Conservation (phyloP, 148 eudicot genomes). For the Selenicereus undatus region DNA sequence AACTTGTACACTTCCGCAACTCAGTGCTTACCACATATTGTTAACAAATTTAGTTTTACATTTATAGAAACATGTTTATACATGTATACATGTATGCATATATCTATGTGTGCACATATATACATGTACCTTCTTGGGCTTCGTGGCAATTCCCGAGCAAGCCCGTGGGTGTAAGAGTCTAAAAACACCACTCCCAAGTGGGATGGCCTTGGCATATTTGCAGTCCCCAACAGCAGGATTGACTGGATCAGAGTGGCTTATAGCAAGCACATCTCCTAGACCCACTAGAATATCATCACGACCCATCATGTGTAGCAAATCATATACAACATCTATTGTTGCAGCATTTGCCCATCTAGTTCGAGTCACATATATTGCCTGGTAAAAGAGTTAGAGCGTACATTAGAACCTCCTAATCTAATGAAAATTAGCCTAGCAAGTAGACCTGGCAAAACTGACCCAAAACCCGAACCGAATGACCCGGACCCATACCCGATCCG, state of each 20-base stretch:
- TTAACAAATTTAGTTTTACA: too few species aligned
- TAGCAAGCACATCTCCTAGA: conserved; percentile 59
- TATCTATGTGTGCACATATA: too few species aligned
- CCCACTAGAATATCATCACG: conserved; percentile 89
- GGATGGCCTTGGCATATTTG: conserved; percentile 67
- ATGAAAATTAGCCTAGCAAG: not conserved
- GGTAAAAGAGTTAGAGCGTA: not conserved
- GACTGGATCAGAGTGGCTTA: conserved; percentile 57
- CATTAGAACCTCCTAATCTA: not conserved
- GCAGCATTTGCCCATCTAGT: conserved; percentile 98
- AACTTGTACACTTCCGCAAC: not conserved
- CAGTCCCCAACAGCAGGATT: conserved; percentile 60
- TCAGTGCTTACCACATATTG: not conserved
- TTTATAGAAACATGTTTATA: not conserved
- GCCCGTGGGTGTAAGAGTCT: conserved; percentile 84
- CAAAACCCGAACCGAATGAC: too few species aligned
- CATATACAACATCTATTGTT: conserved; percentile 71
- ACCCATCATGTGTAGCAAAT: conserved; percentile 93
- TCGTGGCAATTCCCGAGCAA: conserved; percentile 67
- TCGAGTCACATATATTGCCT: conserved; percentile 79
- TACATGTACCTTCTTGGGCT: conserved; percentile 69
- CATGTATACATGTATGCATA: too few species aligned
- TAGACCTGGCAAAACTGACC: too few species aligned
- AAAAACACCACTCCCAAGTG: conserved; percentile 79
- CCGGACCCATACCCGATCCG: too few species aligned